Base-by-base conservation (phyloP, 1,139 yeast species). In the Trichomonascaceae sp. region DNA sequence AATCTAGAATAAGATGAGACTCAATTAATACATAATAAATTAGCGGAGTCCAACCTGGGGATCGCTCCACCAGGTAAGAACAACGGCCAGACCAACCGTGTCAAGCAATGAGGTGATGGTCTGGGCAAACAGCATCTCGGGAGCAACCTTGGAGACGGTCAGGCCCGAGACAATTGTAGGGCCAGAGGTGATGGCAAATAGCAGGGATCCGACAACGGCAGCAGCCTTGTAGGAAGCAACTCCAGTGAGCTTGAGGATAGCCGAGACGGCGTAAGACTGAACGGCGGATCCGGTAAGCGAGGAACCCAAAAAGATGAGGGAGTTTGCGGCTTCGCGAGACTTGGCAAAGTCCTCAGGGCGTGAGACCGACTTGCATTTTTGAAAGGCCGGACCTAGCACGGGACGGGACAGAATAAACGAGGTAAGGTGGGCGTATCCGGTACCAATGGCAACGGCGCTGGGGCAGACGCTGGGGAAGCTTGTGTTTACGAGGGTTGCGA, bases 251-350 rank as follows among this genome's bases (percentile, higher is more conserved):
- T 59, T 55, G 35, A 62, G 47, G 28, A 62, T 47, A 14, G 62
- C 64, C 14, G 60, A 50, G 28, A 60, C 54, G 16, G 64, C 65
- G 43, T 63, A 62, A n/a, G 67, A 50, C 50, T 60, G 66, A 34
- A 48, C 33, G 15, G 50, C 56, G 16, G 65, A 50, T 16, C 60
- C 47, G 23, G 52, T 49, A 33, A 59, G 36, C 17, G 64, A 55
- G 25, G 63, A 43, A 17, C 56, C 51, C 49, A 54, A 54, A 28
- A 57, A 46, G 23, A 54, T 48, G 16, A 51, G 50, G 26, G 64
- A 65, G 22, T 58, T 46, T 31, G 59, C 52, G 25, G 62, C 60
- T 47, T 62, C 64, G 42, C 52, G 43, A 38, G 57, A 44, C 51
- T 54, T 47, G 36, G 53, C 31, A 38, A 56, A 55, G 36, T 60